Percentiles rank a stretch among this genome's conserved stretches.
phyloP scores from a whole-genome alignment of 2,329 filamentous ascomycete species.

The Westerdykella sp. region DNA sequence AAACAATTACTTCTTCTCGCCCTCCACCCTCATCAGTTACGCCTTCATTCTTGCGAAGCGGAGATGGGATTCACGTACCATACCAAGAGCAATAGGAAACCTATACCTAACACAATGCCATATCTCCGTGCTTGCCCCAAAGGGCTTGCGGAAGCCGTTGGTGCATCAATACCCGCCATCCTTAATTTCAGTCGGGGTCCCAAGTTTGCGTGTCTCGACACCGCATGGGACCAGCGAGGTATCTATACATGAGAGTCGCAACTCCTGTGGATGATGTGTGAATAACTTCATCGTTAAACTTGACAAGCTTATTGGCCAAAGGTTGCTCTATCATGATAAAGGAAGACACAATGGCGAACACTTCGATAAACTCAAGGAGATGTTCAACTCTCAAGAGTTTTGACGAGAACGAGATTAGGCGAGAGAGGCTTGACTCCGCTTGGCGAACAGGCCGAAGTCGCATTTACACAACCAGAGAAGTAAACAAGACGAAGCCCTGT shows the following conservation, averaged over 20 bases:
- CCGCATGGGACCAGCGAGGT: slow-evolving; percentile 4
- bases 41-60: not conserved
- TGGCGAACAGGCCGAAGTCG: not conserved
- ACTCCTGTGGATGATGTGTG: not conserved
- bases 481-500: not conserved
- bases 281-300: slow-evolving; percentile 12
- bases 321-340: slow-evolving; percentile 11
- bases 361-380: not conserved
- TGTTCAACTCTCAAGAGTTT: not conserved
- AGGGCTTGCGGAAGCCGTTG: slow-evolving; percentile 20
- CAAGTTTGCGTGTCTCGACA: not conserved
- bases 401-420: not conserved
- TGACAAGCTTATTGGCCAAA: slow-evolving; percentile 15
- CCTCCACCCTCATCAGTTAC: not conserved
- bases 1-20: not conserved
- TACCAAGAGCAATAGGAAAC: slow-evolving; percentile 25
- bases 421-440: not conserved
- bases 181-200: not conserved
- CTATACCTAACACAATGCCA: slow-evolving; percentile 29
- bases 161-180: slow-evolving; percentile 22
- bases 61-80: slow-evolving; percentile 11
- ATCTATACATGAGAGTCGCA: slow-evolving; percentile 14
- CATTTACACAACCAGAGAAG: not conserved
- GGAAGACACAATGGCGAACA: slow-evolving; percentile 12
- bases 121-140: slow-evolving; percentile 28